Evolutionary conservation across 805 yeast genomes (phyloP).

Genomic region (Maudiozyma pseudohumilis): DNA sequence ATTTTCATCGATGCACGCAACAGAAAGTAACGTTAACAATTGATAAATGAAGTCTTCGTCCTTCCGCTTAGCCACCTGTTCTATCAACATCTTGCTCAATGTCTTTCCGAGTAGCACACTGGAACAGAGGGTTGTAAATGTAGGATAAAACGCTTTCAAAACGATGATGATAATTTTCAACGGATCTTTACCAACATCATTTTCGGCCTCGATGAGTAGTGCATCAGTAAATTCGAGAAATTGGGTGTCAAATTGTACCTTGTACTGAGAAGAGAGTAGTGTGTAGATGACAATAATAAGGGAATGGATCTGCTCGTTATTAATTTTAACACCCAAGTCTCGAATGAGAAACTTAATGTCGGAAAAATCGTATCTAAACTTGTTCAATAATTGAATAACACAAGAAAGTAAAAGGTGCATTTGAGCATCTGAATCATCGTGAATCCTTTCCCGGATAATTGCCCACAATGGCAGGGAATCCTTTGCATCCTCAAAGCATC

Average conservation of each 20-base stretch:
- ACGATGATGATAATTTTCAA: conserved; percentile 12
- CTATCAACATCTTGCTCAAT: conserved; percentile 20
- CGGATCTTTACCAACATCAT: conserved; percentile 17
- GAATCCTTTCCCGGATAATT: conserved; percentile 15
- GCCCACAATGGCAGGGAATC: conserved; percentile 12
- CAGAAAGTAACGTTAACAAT: conserved; percentile 32
- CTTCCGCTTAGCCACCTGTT: conserved; percentile 11
- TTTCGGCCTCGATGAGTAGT: conserved; percentile 20
- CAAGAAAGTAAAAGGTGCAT: conserved; percentile 15
- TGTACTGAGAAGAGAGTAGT: conserved; percentile 10
- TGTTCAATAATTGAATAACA: conserved; percentile 21
- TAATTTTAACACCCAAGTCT: conserved; percentile 16
- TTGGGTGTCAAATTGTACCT: conserved; percentile 12
- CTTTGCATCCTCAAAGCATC: conserved; percentile 13
- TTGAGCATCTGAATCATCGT: conserved; percentile 14
- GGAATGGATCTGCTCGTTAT: conserved; percentile 14
- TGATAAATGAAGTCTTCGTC: conserved; percentile 16
- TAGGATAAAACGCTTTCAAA: conserved; percentile 23
- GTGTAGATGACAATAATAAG: conserved; percentile 16
- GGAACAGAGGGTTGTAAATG: conserved; percentile 21
- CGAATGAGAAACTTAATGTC: conserved; percentile 20
- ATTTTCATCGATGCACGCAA: conserved; percentile 42
- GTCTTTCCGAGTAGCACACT: conserved; percentile 22
- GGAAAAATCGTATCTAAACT: conserved; percentile 19
- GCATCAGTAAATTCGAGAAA: conserved; percentile 14